phyloP scores from a whole-genome alignment of 352 stramenopile species.

The Peronospora tabacina region DNA sequence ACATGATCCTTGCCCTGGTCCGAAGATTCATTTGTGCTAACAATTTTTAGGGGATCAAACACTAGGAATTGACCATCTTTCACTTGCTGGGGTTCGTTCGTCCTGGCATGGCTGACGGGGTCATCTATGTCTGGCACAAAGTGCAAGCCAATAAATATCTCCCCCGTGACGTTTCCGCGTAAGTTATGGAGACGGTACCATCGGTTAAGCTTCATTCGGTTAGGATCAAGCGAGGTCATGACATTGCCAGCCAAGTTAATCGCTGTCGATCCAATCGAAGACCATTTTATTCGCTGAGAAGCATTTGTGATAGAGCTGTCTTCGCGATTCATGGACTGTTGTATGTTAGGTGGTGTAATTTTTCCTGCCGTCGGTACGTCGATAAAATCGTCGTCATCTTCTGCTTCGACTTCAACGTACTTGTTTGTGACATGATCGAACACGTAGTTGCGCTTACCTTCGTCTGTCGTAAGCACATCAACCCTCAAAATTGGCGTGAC shows the following conservation, averaged over 20 bases:
- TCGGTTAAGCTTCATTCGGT: slow-evolving; percentile 60
- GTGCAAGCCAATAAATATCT: slow-evolving; percentile 78
- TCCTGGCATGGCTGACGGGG: slow-evolving; percentile 21
- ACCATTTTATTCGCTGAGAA: slow-evolving; percentile 59
- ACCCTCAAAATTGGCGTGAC: slow-evolving; percentile 81
- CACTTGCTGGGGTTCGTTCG: slow-evolving; percentile 62
- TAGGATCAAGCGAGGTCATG: slow-evolving; percentile 61
- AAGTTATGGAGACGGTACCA: slow-evolving; percentile 81
- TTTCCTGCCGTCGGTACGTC: slow-evolving; percentile 20
- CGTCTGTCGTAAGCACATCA: slow-evolving; percentile 59
- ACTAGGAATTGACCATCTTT: slow-evolving; percentile 79
- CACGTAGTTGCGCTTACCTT: slow-evolving; percentile 74
- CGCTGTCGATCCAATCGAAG: slow-evolving; percentile 66
- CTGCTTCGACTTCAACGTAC: slow-evolving; percentile 80
- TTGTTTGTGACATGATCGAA: slow-evolving; percentile 79
- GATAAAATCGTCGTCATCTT: slow-evolving; percentile 43
- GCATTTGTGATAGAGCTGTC: slow-evolving; percentile 37
- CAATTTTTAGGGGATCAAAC: slow-evolving; percentile 82
- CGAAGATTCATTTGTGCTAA: slow-evolving; percentile 31
- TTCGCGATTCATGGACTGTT: slow-evolving; percentile 29
- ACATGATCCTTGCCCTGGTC: slow-evolving; percentile 50
- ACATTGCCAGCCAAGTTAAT: slow-evolving; percentile 82
- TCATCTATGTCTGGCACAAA: slow-evolving; percentile 51
- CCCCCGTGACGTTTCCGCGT: slow-evolving; percentile 68
- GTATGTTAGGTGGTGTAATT: slow-evolving; percentile 19